These are phyloP conservation scores for Collybiopsis confluens DNA, from an alignment of 768 basidiomycete genomes.

Conservation along the genomic window DNA sequence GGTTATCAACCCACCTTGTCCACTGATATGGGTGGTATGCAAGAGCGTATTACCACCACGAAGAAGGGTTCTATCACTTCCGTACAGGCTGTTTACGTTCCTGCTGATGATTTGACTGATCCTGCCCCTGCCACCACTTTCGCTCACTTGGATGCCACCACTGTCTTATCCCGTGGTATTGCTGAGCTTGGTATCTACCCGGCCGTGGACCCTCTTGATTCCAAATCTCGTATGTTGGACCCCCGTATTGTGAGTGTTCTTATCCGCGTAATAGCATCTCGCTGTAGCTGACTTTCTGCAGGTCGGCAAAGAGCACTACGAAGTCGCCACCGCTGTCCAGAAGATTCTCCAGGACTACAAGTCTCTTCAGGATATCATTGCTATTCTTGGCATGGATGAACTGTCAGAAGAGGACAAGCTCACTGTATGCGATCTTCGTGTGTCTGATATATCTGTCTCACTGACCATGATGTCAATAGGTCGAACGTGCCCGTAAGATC, in stretches of 20 bases:
- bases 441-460: not conserved
- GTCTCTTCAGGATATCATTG: conserved; percentile 98
- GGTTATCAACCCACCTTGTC: conserved; percentile 99
- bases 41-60: conserved; percentile 99
- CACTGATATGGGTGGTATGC: conserved; percentile 99
- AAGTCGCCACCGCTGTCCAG: conserved; percentile 93
- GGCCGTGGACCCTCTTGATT: conserved; percentile 98
- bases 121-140: conserved; percentile 99
- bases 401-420: conserved; percentile 99
- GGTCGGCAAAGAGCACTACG: conserved; percentile 92
- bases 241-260: conserved; percentile 85
- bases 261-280: not conserved
- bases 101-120: conserved; percentile 99
- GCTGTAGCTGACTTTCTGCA: conserved; percentile 18
- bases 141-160: conserved; percentile 99
- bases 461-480: conserved; percentile 37
- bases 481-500: conserved; percentile 97
- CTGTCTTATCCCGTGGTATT: conserved; percentile 98
- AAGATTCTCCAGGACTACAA: conserved; percentile 98
- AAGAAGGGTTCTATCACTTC: conserved; percentile 99
- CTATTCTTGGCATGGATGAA: conserved; percentile 99
- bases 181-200: conserved; percentile 99
- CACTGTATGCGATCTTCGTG: conserved; percentile 55
- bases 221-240: conserved; percentile 99
- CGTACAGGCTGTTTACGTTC: conserved; percentile 99